Evolutionary conservation across 345 rosid genomes (phyloP).

Genomic region (Rhodomyrtus tomentosa): DNA sequence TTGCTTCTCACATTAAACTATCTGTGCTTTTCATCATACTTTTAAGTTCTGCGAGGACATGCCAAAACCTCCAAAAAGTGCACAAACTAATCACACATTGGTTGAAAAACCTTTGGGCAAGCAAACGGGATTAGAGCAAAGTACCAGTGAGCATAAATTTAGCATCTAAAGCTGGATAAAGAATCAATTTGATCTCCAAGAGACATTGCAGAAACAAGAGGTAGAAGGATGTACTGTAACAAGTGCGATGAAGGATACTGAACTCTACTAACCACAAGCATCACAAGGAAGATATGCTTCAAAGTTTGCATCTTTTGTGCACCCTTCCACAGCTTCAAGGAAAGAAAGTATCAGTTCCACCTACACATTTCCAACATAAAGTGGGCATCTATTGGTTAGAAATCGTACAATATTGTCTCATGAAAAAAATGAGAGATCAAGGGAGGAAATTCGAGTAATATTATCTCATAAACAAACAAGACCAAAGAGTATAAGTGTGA

Average conservation of each 20-base stretch:
- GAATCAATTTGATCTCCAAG: neutral
- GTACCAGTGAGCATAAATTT: neutral
- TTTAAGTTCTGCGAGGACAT: neutral
- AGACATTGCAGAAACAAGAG: neutral
- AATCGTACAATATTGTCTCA: neutral
- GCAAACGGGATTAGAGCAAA: neutral
- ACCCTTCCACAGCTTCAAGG: slow-evolving; percentile 73
- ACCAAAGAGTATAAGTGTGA: slow-evolving; percentile 4
- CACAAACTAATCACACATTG: neutral
- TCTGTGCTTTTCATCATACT: neutral
- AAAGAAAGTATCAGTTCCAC: slow-evolving; percentile 61
- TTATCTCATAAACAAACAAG: neutral
- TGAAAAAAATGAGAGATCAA: neutral
- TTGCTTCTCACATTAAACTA: neutral
- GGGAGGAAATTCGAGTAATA: neutral
- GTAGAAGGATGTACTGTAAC: neutral
- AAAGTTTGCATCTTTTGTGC: slow-evolving; percentile 60
- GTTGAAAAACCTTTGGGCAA: neutral
- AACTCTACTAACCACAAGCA: slow-evolving; percentile 49
- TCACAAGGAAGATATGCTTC: slow-evolving; percentile 66
- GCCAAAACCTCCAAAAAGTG: neutral
- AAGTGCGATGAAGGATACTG: neutral
- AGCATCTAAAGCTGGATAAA: neutral
- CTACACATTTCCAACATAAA: slow-evolving; percentile 13
- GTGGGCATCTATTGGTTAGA: neutral